Evolutionary conservation across 1,284 basidiomycete genomes (phyloP), one percentile per base, ranked within the genome.

Genomic region (Apiotrichum siamense): DNA sequence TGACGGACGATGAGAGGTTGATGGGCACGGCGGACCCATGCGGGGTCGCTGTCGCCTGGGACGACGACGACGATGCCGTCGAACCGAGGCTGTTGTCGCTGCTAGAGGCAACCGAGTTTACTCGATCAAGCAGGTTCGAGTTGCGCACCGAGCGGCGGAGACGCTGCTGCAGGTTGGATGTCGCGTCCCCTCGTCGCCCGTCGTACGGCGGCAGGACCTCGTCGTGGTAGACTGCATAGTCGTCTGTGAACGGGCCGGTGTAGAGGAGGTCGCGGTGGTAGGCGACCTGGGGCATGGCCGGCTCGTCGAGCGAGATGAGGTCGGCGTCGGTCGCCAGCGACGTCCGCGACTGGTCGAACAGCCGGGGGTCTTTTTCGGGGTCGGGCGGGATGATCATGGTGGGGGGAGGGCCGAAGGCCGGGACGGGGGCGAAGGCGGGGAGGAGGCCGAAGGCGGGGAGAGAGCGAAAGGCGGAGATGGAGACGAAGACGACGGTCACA

Each of bases 301-400:
- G 48, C 7, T 49, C 58, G 35, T 53, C 48, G 36, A 52, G 32
- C 5, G 33, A 36, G 35, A 47, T 35, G 35, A 47, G 41, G 35
- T 49, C 47, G 5, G 38, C 44, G 29, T 45, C 47, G 20, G 47
- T 46, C 13, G 44, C 42, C 9, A 52, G 33, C 32, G 48, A 43
- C 35, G 45, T 37, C 4, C 35, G 26, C 36, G 50, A 50, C n/a
- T 52, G 46, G 20, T 62, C 51, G 54, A 69, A 71, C 36, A 69
- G 49, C 44, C 64, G 57, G 15, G 70, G 67, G 47, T 71, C 71
- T 57, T 75, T 75, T 53, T 75, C 73, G 3, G 69, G 58, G 61
- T 75, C 73, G 38, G 71, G 71, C 4, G 73, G 73, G 53, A 75
- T 70, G 56, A 75, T 75, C 73, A 75, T 75, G 49, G 41, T 47